Base-by-base conservation (phyloP, 257 asterid genomes). In the Nicotiana paniculata region DNA sequence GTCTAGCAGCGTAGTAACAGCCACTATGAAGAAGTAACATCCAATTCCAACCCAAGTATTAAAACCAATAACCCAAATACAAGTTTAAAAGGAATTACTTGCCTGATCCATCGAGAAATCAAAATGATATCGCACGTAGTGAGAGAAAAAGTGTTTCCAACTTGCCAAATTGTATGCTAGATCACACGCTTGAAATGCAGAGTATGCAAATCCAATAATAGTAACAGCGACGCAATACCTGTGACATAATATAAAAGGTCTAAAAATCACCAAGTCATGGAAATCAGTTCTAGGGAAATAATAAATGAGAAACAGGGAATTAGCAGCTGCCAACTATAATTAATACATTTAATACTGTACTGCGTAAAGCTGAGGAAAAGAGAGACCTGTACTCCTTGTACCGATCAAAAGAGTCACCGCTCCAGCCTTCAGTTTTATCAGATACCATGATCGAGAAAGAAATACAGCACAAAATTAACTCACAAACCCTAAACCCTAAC, bases 361-460 rank as follows among this genome's bases (percentile, higher is more conserved):
- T 43, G 8, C 9, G 51, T 43, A 43, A 43, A 43, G 4, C n/a
- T 39, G 10, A 62, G 26, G 10, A 80, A 15, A 83, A 8, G 1
- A 33, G 12, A 13, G 85, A 94, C 99, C 97, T 82, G 84, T 94
- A 96, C 84, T 96, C 99, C 48, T 65, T 88, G 84, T 96, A 96
- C 32, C 98, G 97, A 88, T 94, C 97, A 86, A 57, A 96, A 3
- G 99, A 96, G 85, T 96, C 99, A n/a, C 99, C 98, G 81, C 92
- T 91, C 99, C 99, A 96, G 1, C 99, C 99, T 63, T 90, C 89
- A 66, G 98, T 96, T 84, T 85, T 96, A 86, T 96, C 95, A 12
- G 99, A 93, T 24, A 98, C 98, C 99, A 96, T 96, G 53, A 96
- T 95, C 1, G 98, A 93, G 79, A 96, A 94, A 1, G 99, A 92